Conservation (phyloP, 768 basidiomycete species). For the Stropharia rugosoannulata region DNA sequence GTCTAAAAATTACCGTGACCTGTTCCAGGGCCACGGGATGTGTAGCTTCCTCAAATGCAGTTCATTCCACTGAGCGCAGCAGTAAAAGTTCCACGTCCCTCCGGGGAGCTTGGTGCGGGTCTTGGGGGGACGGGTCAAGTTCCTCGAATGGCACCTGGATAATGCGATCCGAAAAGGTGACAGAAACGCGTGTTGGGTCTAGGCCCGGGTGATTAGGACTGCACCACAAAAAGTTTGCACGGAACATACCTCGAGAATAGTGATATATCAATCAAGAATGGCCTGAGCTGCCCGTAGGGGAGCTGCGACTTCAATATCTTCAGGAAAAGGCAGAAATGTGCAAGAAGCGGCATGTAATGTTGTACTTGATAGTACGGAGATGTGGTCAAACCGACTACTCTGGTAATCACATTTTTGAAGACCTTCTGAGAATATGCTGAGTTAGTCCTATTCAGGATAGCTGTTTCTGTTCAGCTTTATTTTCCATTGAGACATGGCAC, state of each 20-base stretch:
- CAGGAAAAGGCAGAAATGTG: constrained; percentile 88
- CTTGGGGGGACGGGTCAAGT: constrained; percentile 33
- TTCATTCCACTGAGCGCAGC: constrained; percentile 92
- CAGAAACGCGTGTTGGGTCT: constrained; percentile 77
- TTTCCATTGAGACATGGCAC: constrained; percentile 19
- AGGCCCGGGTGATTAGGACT: constrained; percentile 33
- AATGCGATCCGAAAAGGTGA: constrained; percentile 75
- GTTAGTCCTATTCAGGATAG: constrained; percentile 64
- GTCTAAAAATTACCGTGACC: constrained; percentile 84
- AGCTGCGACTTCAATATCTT: constrained; percentile 75
- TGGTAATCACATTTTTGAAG: constrained; percentile 51
- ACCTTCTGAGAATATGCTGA: constrained; percentile 67
- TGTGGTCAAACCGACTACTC: constrained; percentile 31
- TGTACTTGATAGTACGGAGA: constrained; percentile 43
- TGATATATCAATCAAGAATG: constrained; percentile 87
- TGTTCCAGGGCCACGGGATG: constrained; percentile 79
- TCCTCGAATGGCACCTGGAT: constrained; percentile 72
- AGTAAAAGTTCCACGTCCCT: constrained; percentile 62
- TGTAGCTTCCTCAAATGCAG: constrained; percentile 73
- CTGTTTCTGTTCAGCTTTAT: constrained; percentile 57
- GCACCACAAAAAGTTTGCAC: not conserved
- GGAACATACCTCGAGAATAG: constrained; percentile 74
- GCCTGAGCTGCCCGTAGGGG: constrained; percentile 75
- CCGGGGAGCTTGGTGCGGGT: constrained; percentile 45
- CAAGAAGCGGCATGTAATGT: constrained; percentile 85